Conservation (phyloP, 2,329 filamentous ascomycete species). For the Colletotrichum shisoi region DNA sequence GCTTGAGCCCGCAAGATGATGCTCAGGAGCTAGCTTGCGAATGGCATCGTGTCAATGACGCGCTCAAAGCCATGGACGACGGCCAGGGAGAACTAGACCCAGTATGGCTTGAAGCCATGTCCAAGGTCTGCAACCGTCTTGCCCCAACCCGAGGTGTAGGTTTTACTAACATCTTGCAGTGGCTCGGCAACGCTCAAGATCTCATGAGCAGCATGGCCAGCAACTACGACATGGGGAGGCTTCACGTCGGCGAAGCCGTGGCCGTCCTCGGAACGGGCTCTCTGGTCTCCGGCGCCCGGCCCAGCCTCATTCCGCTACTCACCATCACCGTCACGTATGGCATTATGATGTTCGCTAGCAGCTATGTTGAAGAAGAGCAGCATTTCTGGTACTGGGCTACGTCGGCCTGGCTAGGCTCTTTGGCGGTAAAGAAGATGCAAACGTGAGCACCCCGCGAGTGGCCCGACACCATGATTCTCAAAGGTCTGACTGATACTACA, state of each 20-base stretch:
- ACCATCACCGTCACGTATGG: constrained; percentile 71
- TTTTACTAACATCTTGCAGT: constrained; percentile 51
- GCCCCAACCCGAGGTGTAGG: no score
- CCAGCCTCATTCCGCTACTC: constrained; percentile 54
- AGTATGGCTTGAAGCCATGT: constrained; percentile 55
- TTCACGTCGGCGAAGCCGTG: constrained; percentile 58
- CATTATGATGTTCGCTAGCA: constrained; percentile 96
- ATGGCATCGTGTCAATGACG: constrained; percentile 61
- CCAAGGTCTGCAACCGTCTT: constrained; percentile 47
- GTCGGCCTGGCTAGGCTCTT: constrained; percentile 70
- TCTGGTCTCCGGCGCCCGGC: constrained; percentile 37
- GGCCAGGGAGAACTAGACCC: constrained; percentile 46
- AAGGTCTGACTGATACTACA: constrained; percentile 5
- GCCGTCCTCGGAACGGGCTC: constrained; percentile 42
- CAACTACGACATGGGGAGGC: constrained; percentile 79
- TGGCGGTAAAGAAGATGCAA: constrained; percentile 58
- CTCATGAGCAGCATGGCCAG: constrained; percentile 89
- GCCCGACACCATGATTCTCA: no score
- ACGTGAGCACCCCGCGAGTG: constrained; percentile 45
- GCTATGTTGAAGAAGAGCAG: constrained; percentile 97
- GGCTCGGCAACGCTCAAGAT: constrained; percentile 76
- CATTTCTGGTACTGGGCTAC: constrained; percentile 97
- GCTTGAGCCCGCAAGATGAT: constrained; percentile 52
- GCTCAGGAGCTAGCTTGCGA: constrained; percentile 72
- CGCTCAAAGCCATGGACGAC: constrained; percentile 34